These are phyloP conservation scores for Aspergillus sp. DNA, from an alignment of 2,329 filamentous ascomycete genomes.

Conservation along the genomic window DNA sequence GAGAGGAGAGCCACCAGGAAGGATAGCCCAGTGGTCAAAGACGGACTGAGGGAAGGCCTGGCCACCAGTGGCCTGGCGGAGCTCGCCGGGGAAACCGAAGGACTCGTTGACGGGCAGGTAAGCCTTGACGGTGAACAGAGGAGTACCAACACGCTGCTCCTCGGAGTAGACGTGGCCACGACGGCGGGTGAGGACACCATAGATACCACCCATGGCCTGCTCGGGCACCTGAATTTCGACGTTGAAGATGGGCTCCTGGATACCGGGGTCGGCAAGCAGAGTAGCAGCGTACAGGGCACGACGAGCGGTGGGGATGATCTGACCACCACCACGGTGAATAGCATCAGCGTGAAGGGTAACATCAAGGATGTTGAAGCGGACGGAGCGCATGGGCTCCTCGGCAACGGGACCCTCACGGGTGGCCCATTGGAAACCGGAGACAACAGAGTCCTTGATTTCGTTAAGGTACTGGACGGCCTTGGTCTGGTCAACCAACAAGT, in stretches of 20 bases:
- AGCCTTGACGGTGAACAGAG: slow-evolving; percentile 98
- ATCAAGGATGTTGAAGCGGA: slow-evolving; percentile 99
- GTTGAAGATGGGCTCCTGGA: slow-evolving; percentile 97
- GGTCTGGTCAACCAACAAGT: slow-evolving; percentile 98
- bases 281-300: slow-evolving; percentile 94
- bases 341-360: slow-evolving; percentile 99
- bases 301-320: slow-evolving; percentile 96
- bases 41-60: slow-evolving; percentile 99
- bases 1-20: slow-evolving; percentile 89
- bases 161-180: slow-evolving; percentile 99
- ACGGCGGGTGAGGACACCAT: slow-evolving; percentile 95
- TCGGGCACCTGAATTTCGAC: slow-evolving; percentile 99
- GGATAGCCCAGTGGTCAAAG: slow-evolving; percentile 98
- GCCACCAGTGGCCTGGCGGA: slow-evolving; percentile 87
- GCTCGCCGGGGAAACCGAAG: slow-evolving; percentile 98
- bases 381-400: slow-evolving; percentile 95
- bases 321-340: slow-evolving; percentile 98
- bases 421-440: slow-evolving; percentile 99
- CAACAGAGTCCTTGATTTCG: slow-evolving; percentile 99
- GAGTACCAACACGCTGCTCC: slow-evolving; percentile 97
- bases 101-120: slow-evolving; percentile 97
- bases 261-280: slow-evolving; percentile 85
- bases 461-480: slow-evolving; percentile 99
- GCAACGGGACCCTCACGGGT: slow-evolving; percentile 95
- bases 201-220: slow-evolving; percentile 99